Evolutionary conservation across 768 basidiomycete genomes (phyloP).

Genomic region (Hericium erinaceus): DNA sequence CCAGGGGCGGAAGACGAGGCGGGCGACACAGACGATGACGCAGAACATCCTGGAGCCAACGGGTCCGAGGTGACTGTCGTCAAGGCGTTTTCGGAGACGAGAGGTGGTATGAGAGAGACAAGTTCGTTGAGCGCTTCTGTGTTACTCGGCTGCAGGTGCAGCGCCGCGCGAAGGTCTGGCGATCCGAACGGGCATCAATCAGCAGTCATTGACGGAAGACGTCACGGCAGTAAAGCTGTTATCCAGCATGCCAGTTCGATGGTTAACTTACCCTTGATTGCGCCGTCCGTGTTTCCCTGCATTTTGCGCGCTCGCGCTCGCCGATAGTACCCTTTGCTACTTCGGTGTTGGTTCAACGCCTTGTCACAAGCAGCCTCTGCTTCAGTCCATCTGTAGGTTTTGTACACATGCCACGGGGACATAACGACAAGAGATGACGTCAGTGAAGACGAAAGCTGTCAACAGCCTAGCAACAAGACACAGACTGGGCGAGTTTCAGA

Average conservation of each 20-base stretch:
- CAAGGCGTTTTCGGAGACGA: neutral
- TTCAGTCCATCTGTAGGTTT: slow-evolving; percentile 47
- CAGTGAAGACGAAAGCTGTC: neutral
- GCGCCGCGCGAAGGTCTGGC: slow-evolving; percentile 50
- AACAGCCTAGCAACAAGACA: neutral
- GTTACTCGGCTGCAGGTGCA: slow-evolving; percentile 58
- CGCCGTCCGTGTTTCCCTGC: slow-evolving; percentile 46
- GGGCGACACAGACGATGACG: slow-evolving; percentile 21
- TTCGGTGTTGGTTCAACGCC: slow-evolving; percentile 55
- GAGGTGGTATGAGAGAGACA: slow-evolving; percentile 22
- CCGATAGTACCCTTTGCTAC: slow-evolving; percentile 62
- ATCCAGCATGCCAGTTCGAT: neutral
- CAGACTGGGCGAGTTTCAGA: slow-evolving; percentile 61
- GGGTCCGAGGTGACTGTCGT: slow-evolving; percentile 9
- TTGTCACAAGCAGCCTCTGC: slow-evolving; percentile 64
- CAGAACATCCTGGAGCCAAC: slow-evolving; percentile 3
- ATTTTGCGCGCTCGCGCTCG: slow-evolving; percentile 60
- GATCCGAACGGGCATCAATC: neutral
- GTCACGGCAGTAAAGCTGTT: neutral
- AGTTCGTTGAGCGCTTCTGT: slow-evolving; percentile 53
- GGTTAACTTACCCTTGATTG: slow-evolving; percentile 41
- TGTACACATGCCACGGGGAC: no score
- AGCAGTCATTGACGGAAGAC: neutral
- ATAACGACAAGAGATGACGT: neutral
- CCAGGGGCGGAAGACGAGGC: slow-evolving; percentile 16